Percentiles rank a stretch among this genome's conserved stretches.
phyloP scores from a whole-genome alignment of 2,329 filamentous ascomycete genomes.

The Nannizziopsis arthrosporioides region DNA sequence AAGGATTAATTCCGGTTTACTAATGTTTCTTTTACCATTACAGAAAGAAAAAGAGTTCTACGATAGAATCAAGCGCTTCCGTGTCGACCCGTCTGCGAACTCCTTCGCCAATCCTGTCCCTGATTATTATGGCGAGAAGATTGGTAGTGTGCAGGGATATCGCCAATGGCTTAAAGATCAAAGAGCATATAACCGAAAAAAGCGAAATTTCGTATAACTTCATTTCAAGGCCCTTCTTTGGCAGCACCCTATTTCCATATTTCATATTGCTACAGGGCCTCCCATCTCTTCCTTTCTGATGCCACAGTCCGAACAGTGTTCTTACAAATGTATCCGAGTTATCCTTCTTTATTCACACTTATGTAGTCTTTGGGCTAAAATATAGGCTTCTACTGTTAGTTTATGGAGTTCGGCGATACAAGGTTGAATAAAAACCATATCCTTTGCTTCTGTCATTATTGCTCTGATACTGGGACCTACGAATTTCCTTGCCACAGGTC shows the following conservation, averaged over 20 bases:
- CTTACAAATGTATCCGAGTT: too few relatives aligned
- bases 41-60: conserved; percentile 94
- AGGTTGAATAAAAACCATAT: too few relatives aligned
- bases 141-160: conserved; percentile 82
- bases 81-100: conserved; percentile 80
- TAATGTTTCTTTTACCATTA: conserved; percentile 8
- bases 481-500: too few relatives aligned
- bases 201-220: conserved; percentile 32
- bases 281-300: background rate
- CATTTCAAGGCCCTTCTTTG: background rate
- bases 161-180: conserved; percentile 96
- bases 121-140: conserved; percentile 98
- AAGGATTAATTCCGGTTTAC: background rate
- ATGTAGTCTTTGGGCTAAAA: too few relatives aligned
- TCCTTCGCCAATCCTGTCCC: conserved; percentile 87
- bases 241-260: background rate
- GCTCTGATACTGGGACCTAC: too few relatives aligned
- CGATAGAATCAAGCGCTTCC: conserved; percentile 76
- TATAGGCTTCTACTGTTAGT: too few relatives aligned
- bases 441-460: too few relatives aligned
- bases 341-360: too few relatives aligned
- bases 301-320: too few relatives aligned
- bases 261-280: background rate
- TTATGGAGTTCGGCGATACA: too few relatives aligned
- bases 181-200: conserved; percentile 90